Conservation (phyloP, 1,139 yeast genomes). For the Suhomyces ambrosiae region DNA sequence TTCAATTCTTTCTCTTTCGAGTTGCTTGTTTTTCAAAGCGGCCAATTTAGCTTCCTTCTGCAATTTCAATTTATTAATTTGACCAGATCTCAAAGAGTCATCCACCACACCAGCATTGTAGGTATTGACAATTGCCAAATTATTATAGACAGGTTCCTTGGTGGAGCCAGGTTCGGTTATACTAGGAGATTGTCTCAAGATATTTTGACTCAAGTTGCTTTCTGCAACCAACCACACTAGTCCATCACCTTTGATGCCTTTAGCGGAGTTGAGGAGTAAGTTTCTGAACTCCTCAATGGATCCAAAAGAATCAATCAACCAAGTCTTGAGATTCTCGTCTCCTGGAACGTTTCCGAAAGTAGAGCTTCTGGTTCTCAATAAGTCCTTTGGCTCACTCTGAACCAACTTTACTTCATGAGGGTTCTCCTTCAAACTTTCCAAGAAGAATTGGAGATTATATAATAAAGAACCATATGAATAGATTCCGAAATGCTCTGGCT, state of each 20-base stretch:
- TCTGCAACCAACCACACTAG: constrained; percentile 73
- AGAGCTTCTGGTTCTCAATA: constrained; percentile 48
- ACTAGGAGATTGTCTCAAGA: constrained; percentile 23
- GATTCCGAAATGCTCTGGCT: constrained; percentile 49
- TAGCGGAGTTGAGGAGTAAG: constrained; percentile 60
- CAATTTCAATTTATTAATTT: constrained; percentile 40
- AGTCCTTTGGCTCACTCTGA: constrained; percentile 28
- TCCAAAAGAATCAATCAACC: constrained; percentile 62
- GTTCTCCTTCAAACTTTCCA: constrained; percentile 50
- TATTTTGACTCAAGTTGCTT: constrained; percentile 38
- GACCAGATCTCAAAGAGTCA: constrained; percentile 55
- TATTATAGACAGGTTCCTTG: constrained; percentile 38
- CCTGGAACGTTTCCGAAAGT: constrained; percentile 40
- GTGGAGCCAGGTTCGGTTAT: constrained; percentile 24
- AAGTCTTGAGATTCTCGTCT: constrained; percentile 39
- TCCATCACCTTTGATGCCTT: constrained; percentile 73
- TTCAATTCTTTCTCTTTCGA: constrained; percentile 20
- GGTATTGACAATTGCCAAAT: constrained; percentile 69
- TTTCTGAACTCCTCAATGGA: constrained; percentile 68
- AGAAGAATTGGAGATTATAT: constrained; percentile 59
- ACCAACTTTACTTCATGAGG: constrained; percentile 16
- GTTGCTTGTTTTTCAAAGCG: constrained; percentile 25
- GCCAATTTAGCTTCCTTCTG: constrained; percentile 38
- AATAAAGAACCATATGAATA: constrained; percentile 62
- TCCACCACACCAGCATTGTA: constrained; percentile 73